phyloP scores from a whole-genome alignment of 2,329 filamentous ascomycete species.

The Claviceps humidiphila region DNA sequence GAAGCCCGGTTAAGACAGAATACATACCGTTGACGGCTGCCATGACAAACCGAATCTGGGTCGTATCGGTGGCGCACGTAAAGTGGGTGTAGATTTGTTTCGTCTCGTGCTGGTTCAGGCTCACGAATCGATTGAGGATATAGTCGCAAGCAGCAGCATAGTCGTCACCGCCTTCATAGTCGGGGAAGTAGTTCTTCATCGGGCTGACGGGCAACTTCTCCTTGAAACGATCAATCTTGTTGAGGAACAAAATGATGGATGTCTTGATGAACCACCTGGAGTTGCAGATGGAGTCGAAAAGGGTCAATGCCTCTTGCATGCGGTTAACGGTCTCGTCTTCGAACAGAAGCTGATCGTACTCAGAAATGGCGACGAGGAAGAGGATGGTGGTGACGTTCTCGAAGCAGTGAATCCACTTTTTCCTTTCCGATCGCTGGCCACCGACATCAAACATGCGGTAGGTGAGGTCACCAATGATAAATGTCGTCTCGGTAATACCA shows the following conservation, averaged over 20 bases:
- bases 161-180: conserved; percentile 90
- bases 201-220: conserved; percentile 70
- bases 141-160: conserved; percentile 96
- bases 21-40: conserved; percentile 87
- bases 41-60: conserved; percentile 99
- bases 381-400: conserved; percentile 96
- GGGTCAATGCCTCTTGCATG: conserved; percentile 79
- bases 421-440: conserved; percentile 81
- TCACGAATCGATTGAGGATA: conserved; percentile 96
- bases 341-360: conserved; percentile 92
- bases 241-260: conserved; percentile 77
- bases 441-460: conserved; percentile 97
- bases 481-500: conserved; percentile 89
- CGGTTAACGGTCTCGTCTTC: conserved; percentile 94
- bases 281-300: conserved; percentile 81
- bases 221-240: conserved; percentile 85
- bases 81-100: conserved; percentile 99
- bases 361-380: conserved; percentile 91
- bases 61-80: conserved; percentile 96
- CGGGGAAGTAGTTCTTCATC: conserved; percentile 82
- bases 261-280: conserved; percentile 86
- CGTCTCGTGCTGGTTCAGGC: conserved; percentile 95
- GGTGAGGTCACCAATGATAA: conserved; percentile 80
- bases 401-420: conserved; percentile 97
- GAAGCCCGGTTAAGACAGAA: conserved; percentile 3